Evolutionary conservation across 2,329 filamentous ascomycete species (phyloP).

Genomic region (Huntiella omanensis): DNA sequence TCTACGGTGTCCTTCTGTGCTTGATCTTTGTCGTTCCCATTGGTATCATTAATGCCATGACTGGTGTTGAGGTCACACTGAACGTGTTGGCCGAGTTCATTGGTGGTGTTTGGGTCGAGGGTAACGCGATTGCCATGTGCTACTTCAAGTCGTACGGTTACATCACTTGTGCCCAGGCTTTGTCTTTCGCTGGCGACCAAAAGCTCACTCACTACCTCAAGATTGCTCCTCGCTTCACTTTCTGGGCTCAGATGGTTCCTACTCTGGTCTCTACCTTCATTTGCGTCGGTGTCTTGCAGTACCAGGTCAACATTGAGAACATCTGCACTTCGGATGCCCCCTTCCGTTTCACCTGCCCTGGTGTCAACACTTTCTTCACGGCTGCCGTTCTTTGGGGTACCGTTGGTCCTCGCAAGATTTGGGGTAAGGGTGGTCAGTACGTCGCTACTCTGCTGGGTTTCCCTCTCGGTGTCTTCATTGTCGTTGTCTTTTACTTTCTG

Average conservation of each 20-base stretch:
- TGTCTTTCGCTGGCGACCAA: slow-evolving; percentile 29
- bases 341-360: slow-evolving; percentile 21
- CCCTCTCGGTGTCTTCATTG: slow-evolving; percentile 19
- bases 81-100: slow-evolving; percentile 36
- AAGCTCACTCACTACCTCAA: slow-evolving; percentile 38
- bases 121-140: slow-evolving; percentile 33
- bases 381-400: slow-evolving; percentile 28
- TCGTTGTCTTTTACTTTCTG: slow-evolving; percentile 18
- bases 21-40: slow-evolving; percentile 32
- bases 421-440: slow-evolving; percentile 23
- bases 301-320: slow-evolving; percentile 22
- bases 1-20: slow-evolving; percentile 30
- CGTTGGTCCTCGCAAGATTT: slow-evolving; percentile 24
- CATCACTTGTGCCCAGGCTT: slow-evolving; percentile 30
- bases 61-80: slow-evolving; percentile 30
- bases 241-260: slow-evolving; percentile 38
- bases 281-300: slow-evolving; percentile 29
- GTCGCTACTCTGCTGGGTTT: slow-evolving; percentile 21
- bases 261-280: slow-evolving; percentile 34
- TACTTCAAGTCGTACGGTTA: slow-evolving; percentile 35
- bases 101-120: slow-evolving; percentile 30
- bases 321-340: slow-evolving; percentile 22
- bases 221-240: slow-evolving; percentile 41
- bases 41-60: slow-evolving; percentile 34
- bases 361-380: slow-evolving; percentile 23